Evolutionary conservation across 805 yeast genomes (phyloP), one percentile per base, ranked within the genome.

Genomic region (Metschnikowia lochheadii): DNA sequence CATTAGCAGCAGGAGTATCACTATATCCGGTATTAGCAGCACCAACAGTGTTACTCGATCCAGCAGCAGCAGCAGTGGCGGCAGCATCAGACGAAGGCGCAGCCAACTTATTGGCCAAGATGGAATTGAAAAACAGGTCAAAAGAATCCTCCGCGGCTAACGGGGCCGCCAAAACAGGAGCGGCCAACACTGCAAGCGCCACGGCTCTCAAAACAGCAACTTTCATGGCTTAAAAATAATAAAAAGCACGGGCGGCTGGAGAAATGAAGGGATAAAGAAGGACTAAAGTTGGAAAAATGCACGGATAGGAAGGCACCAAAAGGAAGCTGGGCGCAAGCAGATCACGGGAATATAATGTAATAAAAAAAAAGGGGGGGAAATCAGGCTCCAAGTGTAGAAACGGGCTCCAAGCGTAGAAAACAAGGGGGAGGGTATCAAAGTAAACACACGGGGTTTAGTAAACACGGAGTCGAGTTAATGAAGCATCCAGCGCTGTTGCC

Each of bases 211-310:
- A 44, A 1, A 44, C 26, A 21, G 49, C 48, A 13, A 23, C 13
- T 32, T 20, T 52, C 58, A 52, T 55, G 43, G 20, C 38, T 31
- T 14, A 13, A 14, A 11, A 20, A 6, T 17, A 21, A 18, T 18
- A 13, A 8, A 11, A 8, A 4, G 10, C 29, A 26, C 29, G 29
- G 5, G 11, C 2, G 23, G 31, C 14, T 6, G 31, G 21, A 23
- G 23, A 32, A n/a, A 6, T 31, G 32, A 31, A 11, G 44, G 44
- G 40, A 43, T 50, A 53, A 62, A 50, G 66, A 63, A 55, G 45
- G 66, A 63, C 66, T 53, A 58, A 49, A 55, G 66, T 63, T 53
- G 57, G 64, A 52, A 46, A 23, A 8, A 38, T 20, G 18, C 18
- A 31, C 20, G 23, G 15, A n/a, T 5, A 2, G 29, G 10, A 23